These are phyloP conservation scores for Cystofilobasidium bisporidii DNA, from an alignment of 768 basidiomycete genomes.

Conservation along the genomic window DNA sequence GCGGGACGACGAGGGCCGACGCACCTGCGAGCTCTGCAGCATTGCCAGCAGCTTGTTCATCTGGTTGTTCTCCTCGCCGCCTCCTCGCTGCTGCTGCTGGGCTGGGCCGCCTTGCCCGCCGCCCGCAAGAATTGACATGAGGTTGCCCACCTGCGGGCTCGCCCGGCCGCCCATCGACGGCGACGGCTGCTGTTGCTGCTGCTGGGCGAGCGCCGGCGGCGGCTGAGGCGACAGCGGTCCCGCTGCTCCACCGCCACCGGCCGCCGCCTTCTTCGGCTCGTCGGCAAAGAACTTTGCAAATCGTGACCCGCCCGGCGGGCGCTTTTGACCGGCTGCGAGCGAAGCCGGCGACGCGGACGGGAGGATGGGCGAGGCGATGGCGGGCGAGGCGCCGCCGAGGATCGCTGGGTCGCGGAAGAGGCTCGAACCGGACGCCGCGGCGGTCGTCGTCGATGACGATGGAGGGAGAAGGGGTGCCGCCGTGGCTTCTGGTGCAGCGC, in stretches of 20 bases:
- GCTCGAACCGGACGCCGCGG: background rate
- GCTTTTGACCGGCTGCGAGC: background rate
- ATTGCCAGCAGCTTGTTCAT: constrained; percentile 27
- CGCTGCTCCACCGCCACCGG: too few relatives aligned
- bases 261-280: constrained; percentile 6
- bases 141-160: background rate
- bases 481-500: background rate
- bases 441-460: background rate
- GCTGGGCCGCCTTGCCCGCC: constrained; percentile 2
- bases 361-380: background rate
- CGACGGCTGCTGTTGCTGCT: background rate
- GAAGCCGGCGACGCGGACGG: background rate
- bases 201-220: background rate
- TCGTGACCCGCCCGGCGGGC: constrained; percentile 9
- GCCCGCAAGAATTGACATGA: constrained; percentile 6
- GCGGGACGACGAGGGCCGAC: background rate
- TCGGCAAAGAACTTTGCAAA: constrained; percentile 23
- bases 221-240: too few relatives aligned
- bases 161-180: too few relatives aligned
- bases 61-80: constrained; percentile 13
- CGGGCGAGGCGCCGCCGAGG: background rate
- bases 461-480: background rate
- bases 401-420: constrained; percentile 4
- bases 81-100: background rate
- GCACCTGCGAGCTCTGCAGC: constrained; percentile 19